Base-by-base conservation (phyloP, 2,329 filamentous ascomycete species). In the Diaporthe ilicicola region DNA sequence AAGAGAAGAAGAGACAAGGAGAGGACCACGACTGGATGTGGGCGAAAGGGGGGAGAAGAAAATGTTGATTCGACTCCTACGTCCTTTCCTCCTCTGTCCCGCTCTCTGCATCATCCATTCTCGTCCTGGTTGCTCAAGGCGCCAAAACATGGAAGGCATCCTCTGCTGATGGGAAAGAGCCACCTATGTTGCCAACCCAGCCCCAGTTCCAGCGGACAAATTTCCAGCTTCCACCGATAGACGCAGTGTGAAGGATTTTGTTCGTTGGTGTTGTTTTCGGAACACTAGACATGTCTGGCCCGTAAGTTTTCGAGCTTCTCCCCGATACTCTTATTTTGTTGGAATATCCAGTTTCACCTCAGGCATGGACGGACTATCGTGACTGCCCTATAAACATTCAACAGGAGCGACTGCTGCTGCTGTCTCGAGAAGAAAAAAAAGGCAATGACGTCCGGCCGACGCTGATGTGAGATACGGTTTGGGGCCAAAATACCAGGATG, bases 1-100 rank as follows among this genome's bases (percentile, higher is more conserved):
- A 48, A 24, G 66, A 59, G n/a, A 34, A 24, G 59, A 59, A 13
- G 44, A 46, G 27, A 34, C 34, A 24, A 34, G 27, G 34, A 51
- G 44, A 59, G 44, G 24, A 50, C 29, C 12, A 5, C 5, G 42
- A 9, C 10, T 27, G 24, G 32, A 42, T 17, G 46, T 9, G 51
- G 42, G 66, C 5, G n/a, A 48, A 50, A 19, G 29, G 27, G 29
- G 56, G 39, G 56, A 62, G 44, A 59, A 59, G 39, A 67, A 53
- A 68, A 10, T 53, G 54, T 61, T 68, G 48, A 62, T 42, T 37
- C 22, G 54, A 46, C 54, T 53, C 37, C 34, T 46, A 32, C 34
- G 44, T 37, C 46, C 69, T 54, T 71, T 37, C 62, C 48, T 34
- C 17, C 15, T 48, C 37, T 64, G n/a, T 27, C 13, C 24, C 4